These are phyloP conservation scores for Begonia masoniana DNA, from an alignment of 306 rosid genomes.

Conservation along the genomic window DNA sequence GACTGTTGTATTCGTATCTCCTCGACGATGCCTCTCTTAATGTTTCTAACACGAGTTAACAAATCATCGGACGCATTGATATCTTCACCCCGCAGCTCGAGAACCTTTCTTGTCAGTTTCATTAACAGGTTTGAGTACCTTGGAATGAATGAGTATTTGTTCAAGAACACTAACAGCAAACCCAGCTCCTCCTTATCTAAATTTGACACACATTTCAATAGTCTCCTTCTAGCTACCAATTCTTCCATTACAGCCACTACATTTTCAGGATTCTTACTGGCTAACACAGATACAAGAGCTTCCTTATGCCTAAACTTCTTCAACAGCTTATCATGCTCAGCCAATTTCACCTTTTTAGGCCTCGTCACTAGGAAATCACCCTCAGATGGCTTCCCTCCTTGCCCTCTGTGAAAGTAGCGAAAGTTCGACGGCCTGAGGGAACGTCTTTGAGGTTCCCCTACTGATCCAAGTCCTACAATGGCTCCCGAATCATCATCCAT, in stretches of 20 bases:
- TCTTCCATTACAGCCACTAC: slow-evolving; percentile 87
- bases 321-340: slow-evolving; percentile 62
- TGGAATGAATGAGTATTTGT: slow-evolving; percentile 44
- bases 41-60: slow-evolving; percentile 39
- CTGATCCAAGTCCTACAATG: slow-evolving; percentile 24
- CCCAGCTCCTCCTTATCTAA: slow-evolving; percentile 53
- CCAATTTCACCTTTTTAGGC: slow-evolving; percentile 42
- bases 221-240: slow-evolving; percentile 63
- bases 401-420: slow-evolving; percentile 80
- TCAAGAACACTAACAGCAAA: slow-evolving; percentile 46
- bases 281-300: slow-evolving; percentile 58
- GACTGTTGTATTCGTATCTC: slow-evolving; percentile 62
- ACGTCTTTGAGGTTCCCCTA: slow-evolving; percentile 21
- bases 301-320: slow-evolving; percentile 79
- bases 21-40: slow-evolving; percentile 60
- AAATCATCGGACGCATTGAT: slow-evolving; percentile 36
- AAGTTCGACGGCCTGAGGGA: slow-evolving; percentile 38
- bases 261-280: slow-evolving; percentile 48
- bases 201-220: slow-evolving; percentile 46
- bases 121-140: slow-evolving; percentile 47
- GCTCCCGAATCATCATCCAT: slow-evolving; percentile 14
- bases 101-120: slow-evolving; percentile 63
- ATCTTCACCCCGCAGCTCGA: slow-evolving; percentile 55
- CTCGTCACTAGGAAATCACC: slow-evolving; percentile 54
- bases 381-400: slow-evolving; percentile 56